Percentiles rank a stretch among this genome's conserved stretches.
phyloP scores from a whole-genome alignment of 2,329 filamentous ascomycete genomes.

The Myriosclerotinia curreyana region DNA sequence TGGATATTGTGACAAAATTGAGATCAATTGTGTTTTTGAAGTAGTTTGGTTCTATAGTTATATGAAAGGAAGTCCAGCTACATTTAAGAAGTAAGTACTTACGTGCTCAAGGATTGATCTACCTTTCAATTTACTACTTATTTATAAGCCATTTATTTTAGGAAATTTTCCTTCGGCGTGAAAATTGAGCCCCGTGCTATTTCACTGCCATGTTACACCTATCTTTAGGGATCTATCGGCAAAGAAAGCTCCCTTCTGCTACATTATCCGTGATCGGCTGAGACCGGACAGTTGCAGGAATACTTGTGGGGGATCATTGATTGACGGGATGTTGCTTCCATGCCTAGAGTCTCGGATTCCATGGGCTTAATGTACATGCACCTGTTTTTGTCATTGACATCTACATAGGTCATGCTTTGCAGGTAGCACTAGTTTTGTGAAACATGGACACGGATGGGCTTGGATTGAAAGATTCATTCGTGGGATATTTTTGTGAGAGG shows the following conservation, averaged over 20 bases:
- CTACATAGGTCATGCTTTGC: background rate
- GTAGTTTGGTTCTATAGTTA: too few species aligned
- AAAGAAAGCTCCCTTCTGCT: background rate
- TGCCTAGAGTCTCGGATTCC: background rate
- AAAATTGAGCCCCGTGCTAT: background rate
- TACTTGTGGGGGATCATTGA: background rate
- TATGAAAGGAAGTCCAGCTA: too few species aligned
- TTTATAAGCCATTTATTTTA: background rate
- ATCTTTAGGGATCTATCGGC: background rate
- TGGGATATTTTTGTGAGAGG: background rate
- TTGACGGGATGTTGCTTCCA: background rate
- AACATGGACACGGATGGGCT: background rate
- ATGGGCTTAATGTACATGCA: constrained; percentile 5
- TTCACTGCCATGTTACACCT: background rate
- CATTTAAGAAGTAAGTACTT: too few species aligned
- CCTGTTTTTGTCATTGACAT: background rate
- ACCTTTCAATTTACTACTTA: too few species aligned
- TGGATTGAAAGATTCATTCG: background rate
- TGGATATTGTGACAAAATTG: too few species aligned
- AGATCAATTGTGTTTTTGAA: too few species aligned
- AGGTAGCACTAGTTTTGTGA: background rate
- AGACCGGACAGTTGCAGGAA: background rate
- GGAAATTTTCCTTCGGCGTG: background rate
- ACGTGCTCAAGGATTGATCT: too few species aligned
- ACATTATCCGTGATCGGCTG: background rate